Percentiles rank a stretch among this genome's conserved stretches.
These are phyloP conservation scores for Tylopilus subfusipes DNA, from an alignment of 768 basidiomycete genomes.

Conservation along the genomic window DNA sequence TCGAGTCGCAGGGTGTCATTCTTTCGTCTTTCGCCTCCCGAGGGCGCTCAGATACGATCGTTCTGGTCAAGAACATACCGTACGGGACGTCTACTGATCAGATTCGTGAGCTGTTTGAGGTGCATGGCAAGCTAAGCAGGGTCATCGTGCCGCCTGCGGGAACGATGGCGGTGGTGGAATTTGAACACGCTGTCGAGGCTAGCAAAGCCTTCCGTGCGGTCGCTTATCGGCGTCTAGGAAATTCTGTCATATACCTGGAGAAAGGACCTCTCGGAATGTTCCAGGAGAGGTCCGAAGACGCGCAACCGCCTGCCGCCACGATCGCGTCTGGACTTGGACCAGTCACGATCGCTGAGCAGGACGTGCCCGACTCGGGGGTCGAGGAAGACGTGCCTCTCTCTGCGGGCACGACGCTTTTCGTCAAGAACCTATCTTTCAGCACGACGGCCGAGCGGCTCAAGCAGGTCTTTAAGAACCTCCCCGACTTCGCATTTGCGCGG, in stretches of 20 bases:
- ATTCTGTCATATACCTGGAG: slow-evolving; percentile 88
- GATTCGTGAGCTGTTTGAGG: slow-evolving; percentile 75
- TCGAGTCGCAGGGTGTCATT: slow-evolving; percentile 73
- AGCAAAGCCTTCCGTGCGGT: slow-evolving; percentile 73
- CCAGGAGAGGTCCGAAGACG: slow-evolving; percentile 36
- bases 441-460: slow-evolving; percentile 74
- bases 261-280: slow-evolving; percentile 89
- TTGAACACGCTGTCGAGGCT: slow-evolving; percentile 67
- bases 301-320: slow-evolving; percentile 6
- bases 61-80: slow-evolving; percentile 96
- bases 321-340: slow-evolving; percentile 26
- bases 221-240: slow-evolving; percentile 84
- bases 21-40: slow-evolving; percentile 53
- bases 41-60: slow-evolving; percentile 68
- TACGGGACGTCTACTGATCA: slow-evolving; percentile 77
- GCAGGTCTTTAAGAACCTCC: slow-evolving; percentile 67
- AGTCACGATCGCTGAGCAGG: slow-evolving; percentile 45
- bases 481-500: slow-evolving; percentile 81
- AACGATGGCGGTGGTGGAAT: slow-evolving; percentile 90
- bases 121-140: slow-evolving; percentile 65
- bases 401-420: slow-evolving; percentile 79
- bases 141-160: slow-evolving; percentile 89
- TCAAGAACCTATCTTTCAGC: slow-evolving; percentile 95
- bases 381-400: slow-evolving; percentile 44
- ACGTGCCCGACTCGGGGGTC: slow-evolving; percentile 28